Evolutionary conservation across 345 rosid genomes (phyloP), one percentile per base, ranked within the genome.

Genomic region (Brassica rapa): DNA sequence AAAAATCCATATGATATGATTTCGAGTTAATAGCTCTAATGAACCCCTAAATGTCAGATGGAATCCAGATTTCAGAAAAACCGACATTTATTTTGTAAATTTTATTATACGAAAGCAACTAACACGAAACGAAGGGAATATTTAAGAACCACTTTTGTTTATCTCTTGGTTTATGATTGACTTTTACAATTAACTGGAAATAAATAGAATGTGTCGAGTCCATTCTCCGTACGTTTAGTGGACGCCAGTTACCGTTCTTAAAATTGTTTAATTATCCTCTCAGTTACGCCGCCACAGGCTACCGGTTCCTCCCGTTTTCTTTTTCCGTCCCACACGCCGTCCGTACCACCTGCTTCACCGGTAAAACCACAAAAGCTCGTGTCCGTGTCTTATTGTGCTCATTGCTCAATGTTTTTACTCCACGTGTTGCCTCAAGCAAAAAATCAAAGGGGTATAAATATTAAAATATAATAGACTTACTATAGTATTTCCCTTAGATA

Each of bases 141-240:
- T 35, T 8, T 35, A 35, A 35, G 41, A 35, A 35, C 8, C 8
- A 32, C 37, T 32, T 32, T 32, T 30, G 3, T 24, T 24, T 24
- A 24, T 24, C 25, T 6, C 6, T 27, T 32, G 5, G 37, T 32
- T 62, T 51, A 81, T 81, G 86, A 90, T 88, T 84, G 87, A 86
- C 87, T 71, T 53, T 33, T 51, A 62, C 61, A 82, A 71, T 86
- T 82, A 83, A 86, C 83, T 74, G 37, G 82, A 86, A 72, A 84
- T 77, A 62, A 88, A 78, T 76, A 37, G 25, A n/a, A 63, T 49
- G n/a, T 68, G 37, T 85, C 86, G 61, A 77, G 82, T 91, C 92
- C 92, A 91, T 49, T 75, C 74, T 63, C 67, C 71, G 77, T 70
- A 75, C 86, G 59, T 72, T 43, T 85, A 88, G 90, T 78, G 88